phyloP scores from a whole-genome alignment of 1,284 basidiomycete species.

The Puccinia horiana region DNA sequence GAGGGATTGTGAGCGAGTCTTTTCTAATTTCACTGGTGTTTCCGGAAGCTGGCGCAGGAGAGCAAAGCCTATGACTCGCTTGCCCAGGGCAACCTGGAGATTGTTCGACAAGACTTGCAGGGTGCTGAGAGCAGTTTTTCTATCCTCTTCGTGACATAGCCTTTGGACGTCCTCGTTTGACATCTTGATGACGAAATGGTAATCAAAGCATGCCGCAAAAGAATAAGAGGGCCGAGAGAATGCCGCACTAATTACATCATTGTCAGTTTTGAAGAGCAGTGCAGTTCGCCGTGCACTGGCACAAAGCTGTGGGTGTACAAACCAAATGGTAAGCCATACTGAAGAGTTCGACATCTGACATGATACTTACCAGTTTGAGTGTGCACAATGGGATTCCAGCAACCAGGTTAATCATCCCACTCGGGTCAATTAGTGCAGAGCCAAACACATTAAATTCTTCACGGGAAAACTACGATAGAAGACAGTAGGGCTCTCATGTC shows the following conservation, averaged over 20 bases:
- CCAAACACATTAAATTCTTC: constrained; percentile 64
- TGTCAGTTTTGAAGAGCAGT: constrained; percentile 20
- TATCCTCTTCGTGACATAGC: constrained; percentile 23
- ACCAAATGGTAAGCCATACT: neutral
- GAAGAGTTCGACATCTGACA: neutral
- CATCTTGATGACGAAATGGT: constrained; percentile 49
- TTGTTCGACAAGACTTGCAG: constrained; percentile 16
- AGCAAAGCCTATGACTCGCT: constrained; percentile 32
- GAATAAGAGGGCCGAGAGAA: constrained; percentile 65
- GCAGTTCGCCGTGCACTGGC: constrained; percentile 30
- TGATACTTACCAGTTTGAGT: constrained; percentile 35
- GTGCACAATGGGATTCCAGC: constrained; percentile 31
- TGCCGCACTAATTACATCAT: constrained; percentile 28
- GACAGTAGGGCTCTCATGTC: neutral
- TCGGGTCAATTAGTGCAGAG: constrained; percentile 38
- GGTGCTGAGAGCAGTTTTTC: neutral
- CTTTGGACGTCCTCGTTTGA: constrained; percentile 49
- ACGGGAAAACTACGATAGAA: constrained; percentile 2
- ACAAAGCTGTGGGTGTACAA: constrained; percentile 6
- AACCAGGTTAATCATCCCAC: constrained; percentile 34
- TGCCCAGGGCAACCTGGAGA: constrained; percentile 28
- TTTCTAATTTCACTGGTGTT: neutral
- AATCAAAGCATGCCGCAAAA: constrained; percentile 61
- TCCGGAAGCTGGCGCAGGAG: constrained; percentile 15
- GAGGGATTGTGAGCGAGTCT: neutral